These are phyloP conservation scores for Penicillium concentricum DNA, from an alignment of 2,329 filamentous ascomycete genomes.

Conservation along the genomic window DNA sequence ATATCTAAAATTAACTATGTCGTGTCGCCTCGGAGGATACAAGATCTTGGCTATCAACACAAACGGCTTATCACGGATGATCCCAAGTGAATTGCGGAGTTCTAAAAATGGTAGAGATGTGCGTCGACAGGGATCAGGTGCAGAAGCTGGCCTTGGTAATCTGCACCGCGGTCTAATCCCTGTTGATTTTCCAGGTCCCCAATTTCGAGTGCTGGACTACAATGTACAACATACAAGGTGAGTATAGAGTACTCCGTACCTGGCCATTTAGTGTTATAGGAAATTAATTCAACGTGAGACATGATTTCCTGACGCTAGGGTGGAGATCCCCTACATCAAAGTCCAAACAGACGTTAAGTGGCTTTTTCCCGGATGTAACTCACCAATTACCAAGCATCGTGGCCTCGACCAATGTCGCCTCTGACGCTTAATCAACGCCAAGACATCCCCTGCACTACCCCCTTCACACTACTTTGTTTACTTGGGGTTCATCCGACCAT, in stretches of 20 bases:
- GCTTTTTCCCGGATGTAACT: background rate
- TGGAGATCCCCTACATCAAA: background rate
- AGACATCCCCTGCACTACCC: background rate
- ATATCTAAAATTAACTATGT: constrained; percentile 1
- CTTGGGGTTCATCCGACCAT: background rate
- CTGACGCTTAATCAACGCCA: constrained; percentile 9
- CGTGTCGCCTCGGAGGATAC: background rate
- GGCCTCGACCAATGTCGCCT: constrained; percentile 12
- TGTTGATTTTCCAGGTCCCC: background rate
- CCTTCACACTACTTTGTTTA: background rate
- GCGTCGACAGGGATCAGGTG: constrained; percentile 2
- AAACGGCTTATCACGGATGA: background rate
- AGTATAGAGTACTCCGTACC: background rate
- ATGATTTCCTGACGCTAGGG: background rate
- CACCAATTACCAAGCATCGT: constrained; percentile 15
- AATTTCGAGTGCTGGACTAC: background rate
- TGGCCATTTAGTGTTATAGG: background rate
- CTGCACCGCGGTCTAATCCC: background rate
- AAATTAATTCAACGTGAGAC: background rate
- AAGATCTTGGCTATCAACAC: constrained; percentile 4
- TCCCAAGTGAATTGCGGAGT: background rate
- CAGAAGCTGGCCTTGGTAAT: background rate
- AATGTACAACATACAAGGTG: background rate
- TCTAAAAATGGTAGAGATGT: constrained; percentile 5
- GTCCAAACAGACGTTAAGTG: background rate